Percentiles rank a stretch among this genome's conserved stretches.
These are phyloP conservation scores for Limnanthes douglasii DNA, from an alignment of 345 rosid genomes.

Conservation along the genomic window DNA sequence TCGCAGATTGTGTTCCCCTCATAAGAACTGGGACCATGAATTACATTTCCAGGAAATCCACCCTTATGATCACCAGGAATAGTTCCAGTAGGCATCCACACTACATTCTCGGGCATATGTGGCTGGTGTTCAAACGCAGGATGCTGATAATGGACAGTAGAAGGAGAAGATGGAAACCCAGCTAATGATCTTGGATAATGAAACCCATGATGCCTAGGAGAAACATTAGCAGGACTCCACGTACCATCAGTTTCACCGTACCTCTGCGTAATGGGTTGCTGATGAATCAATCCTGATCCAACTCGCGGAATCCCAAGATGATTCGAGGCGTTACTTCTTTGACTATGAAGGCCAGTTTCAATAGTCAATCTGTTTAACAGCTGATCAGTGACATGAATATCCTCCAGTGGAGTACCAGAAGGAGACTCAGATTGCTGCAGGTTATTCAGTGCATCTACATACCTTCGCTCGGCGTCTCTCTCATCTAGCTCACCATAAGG, in stretches of 20 bases:
- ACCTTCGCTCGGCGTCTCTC: slow-evolving; percentile 78
- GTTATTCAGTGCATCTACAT: slow-evolving; percentile 89
- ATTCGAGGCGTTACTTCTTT: slow-evolving; percentile 41
- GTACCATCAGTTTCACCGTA: slow-evolving; percentile 63
- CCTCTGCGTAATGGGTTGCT: slow-evolving; percentile 39
- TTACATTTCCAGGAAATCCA: slow-evolving; percentile 62
- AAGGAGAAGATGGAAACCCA: slow-evolving; percentile 72
- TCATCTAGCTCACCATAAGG: slow-evolving; percentile 38
- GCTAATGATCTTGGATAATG: slow-evolving; percentile 49
- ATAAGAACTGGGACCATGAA: slow-evolving; percentile 33
- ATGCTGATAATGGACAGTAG: slow-evolving; percentile 53
- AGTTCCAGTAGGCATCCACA: slow-evolving; percentile 62
- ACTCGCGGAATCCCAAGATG: slow-evolving; percentile 24
- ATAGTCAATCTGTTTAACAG: slow-evolving; percentile 28
- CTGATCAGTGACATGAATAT: slow-evolving; percentile 20
- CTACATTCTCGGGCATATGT: slow-evolving; percentile 46
- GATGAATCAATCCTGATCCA: slow-evolving; percentile 19
- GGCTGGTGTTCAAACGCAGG: slow-evolving; percentile 37
- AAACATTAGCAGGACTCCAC: slow-evolving; percentile 34
- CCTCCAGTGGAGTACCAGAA: slow-evolving; percentile 20
- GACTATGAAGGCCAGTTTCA: slow-evolving; percentile 44
- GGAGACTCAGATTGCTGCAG: slow-evolving; percentile 48
- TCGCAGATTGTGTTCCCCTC: slow-evolving; percentile 61
- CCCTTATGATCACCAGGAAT: slow-evolving; percentile 46
- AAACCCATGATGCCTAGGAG: slow-evolving; percentile 76